Base-by-base conservation (phyloP, 202 grass and related monocot genomes). In the Digitaria exilis region DNA sequence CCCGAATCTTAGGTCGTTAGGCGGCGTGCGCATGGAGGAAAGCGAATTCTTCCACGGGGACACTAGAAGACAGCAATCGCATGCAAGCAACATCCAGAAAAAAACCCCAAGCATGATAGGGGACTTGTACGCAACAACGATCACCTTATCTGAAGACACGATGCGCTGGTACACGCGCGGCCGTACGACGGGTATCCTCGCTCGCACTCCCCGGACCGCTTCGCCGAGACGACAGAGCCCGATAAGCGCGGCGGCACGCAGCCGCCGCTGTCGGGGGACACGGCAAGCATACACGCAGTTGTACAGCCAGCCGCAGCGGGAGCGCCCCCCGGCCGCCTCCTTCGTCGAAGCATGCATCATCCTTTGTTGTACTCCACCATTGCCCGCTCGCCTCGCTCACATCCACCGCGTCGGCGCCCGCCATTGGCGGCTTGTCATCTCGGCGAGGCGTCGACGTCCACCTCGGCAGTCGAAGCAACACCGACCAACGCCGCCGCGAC, bases 221-320 rank as follows among this genome's bases (percentile, higher is more conserved):
- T 94, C 89, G n/a, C 55, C 19, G 56, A 91, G 88, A 41, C 87
- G 86, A 39, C 16, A 22, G 66, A 94, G 77, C 32, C 87, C 84
- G 21, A 74, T 87, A 11, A 94, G 85, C 26, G 92, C 89, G 9
- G 87, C 92, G 9, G 85, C 89, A 89, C 35, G 80, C 67, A 17
- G 89, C 83, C 83, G 89, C 83, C 83, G 32, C 81, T 91, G 67
- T 89, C 87, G 7, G 89, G 81, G 63, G 71, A 90, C 68, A 91
- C 60, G 11, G 55, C 61, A 52, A 89, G 82, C 16, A n/a, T n/a
- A n/a, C n/a, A 78, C 84, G 13, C 69, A 49, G 69, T 88, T 79
- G 77, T 91, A 94, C 37, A 91, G 73, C 61, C 37, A 91, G 73
- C 61, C 75, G 78, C 56, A 94, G 63, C 35, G 4, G 35, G 35